Evolutionary conservation across 768 basidiomycete species (phyloP).

Genomic region (Ramaria rubella): DNA sequence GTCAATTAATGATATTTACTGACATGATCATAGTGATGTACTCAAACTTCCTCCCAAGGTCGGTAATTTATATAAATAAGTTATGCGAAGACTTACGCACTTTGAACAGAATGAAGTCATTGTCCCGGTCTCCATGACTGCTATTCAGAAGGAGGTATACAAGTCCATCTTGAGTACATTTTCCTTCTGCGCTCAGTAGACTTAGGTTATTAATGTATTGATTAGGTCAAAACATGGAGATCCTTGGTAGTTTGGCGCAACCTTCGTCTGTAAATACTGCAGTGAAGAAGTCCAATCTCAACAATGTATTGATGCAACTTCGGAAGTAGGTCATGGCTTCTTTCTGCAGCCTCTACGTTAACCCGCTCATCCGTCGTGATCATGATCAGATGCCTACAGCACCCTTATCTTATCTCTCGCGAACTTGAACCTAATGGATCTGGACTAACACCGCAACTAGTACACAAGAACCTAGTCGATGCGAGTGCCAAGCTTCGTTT

Average conservation of each 20-base stretch:
- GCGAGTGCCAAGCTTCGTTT: constrained; percentile 83
- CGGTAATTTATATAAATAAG: constrained; percentile 23
- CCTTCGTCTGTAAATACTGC: constrained; percentile 29
- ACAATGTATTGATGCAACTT: constrained; percentile 83
- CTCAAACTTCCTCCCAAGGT: constrained; percentile 87
- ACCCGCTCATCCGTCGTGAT: background rate
- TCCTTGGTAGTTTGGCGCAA: constrained; percentile 55
- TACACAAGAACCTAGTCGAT: constrained; percentile 74
- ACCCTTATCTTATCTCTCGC: constrained; percentile 79
- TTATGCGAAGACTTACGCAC: background rate
- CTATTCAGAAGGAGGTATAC: constrained; percentile 83
- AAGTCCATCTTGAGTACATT: constrained; percentile 70
- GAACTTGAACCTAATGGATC: constrained; percentile 66
- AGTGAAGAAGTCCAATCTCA: constrained; percentile 50
- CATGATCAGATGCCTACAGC: constrained; percentile 68
- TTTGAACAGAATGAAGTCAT: constrained; percentile 74
- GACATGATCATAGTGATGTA: constrained; percentile 45
- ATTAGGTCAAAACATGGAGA: constrained; percentile 64
- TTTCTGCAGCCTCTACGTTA: background rate
- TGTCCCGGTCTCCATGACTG: constrained; percentile 82
- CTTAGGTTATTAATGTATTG: constrained; percentile 11
- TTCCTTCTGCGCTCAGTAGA: constrained; percentile 16
- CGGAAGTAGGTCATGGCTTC: constrained; percentile 53
- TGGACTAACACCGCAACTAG: constrained; percentile 42
- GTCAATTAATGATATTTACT: background rate